Evolutionary conservation across 2,329 filamentous ascomycete species (phyloP), one percentile per base, ranked within the genome.

Genomic region (Metarhizium humberi): DNA sequence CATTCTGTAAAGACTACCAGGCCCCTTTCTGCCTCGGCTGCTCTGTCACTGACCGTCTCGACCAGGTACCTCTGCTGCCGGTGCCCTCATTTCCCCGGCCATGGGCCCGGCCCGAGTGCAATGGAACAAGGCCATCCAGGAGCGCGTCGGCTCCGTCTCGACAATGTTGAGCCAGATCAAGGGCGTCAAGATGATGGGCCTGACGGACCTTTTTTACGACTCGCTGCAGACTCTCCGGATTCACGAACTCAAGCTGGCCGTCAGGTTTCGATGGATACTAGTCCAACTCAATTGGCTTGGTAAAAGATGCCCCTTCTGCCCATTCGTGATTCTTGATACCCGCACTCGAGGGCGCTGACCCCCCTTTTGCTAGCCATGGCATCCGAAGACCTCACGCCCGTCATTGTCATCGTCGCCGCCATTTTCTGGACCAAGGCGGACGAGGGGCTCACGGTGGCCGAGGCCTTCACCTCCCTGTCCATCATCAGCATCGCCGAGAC

Each of bases 121-220:
- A 16, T 77, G 74, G 75, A 67, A 71, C 2, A 58, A 62, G 34
- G 71, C 70, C 4, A 68, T 73, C n/a, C 68, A 77, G 57, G 63
- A 64, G 47, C 69, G 75, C 8, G 67, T 77, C 34, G 66, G 68
- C 1, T 63, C 69, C 32, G 74, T 72, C 0, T 68, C 71, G 6
- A 65, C 62, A n/a, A 72, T 73, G 62, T 64, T 77, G 1, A 62
- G 61, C 3, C 66, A 68, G 11, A 75, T 77, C 58, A 76, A 75
- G 55, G 68, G 69, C 2, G 63, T 77, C 54, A 76, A 76, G 50
- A 74, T 77, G 68, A 71, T 70, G 59, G 75, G 74, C 0, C 63
- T 76, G 4, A 67, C 66, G 1, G 63, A 67, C 32, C 67, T 62
- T 34, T 60, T 75, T 25, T 59, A 61, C 4, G 46, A 57, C 1